These are phyloP conservation scores for Lactarius quietus DNA, from an alignment of 768 basidiomycete genomes.

Conservation along the genomic window DNA sequence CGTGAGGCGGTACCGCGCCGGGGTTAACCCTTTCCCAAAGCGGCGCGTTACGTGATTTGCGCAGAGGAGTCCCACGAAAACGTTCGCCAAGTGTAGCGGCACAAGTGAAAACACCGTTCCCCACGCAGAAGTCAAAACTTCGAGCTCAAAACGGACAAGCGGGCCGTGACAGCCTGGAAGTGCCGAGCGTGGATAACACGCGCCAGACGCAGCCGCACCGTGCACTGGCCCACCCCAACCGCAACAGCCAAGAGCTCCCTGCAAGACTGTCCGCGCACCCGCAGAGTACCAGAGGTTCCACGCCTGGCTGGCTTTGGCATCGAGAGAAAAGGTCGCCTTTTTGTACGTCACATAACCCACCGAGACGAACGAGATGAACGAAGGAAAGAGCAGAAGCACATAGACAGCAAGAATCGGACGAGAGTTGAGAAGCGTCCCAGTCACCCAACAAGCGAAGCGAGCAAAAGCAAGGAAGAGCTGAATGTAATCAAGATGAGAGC, in stretches of 20 bases:
- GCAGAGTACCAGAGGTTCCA: constrained; percentile 65
- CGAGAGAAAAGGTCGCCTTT: constrained; percentile 54
- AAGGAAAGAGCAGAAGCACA: constrained; percentile 64
- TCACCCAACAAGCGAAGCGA: constrained; percentile 59
- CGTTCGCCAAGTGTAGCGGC: constrained; percentile 57
- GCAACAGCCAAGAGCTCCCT: constrained; percentile 62
- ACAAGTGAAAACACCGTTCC: constrained; percentile 51
- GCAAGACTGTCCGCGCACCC: constrained; percentile 51
- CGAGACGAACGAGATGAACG: constrained; percentile 50
- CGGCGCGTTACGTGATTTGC: constrained; percentile 60
- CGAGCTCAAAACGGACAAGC: constrained; percentile 52
- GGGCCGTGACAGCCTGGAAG: constrained; percentile 67
- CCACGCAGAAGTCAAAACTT: constrained; percentile 47
- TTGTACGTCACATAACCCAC: constrained; percentile 66
- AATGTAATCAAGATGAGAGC: constrained; percentile 54
- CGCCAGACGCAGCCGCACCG: constrained; percentile 51
- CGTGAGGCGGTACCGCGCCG: constrained; percentile 53
- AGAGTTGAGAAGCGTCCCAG: constrained; percentile 61
- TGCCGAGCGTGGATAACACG: constrained; percentile 57
- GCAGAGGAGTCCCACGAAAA: constrained; percentile 57
- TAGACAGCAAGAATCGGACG: constrained; percentile 66
- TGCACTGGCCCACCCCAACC: constrained; percentile 62
- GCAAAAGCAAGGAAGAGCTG: constrained; percentile 51
- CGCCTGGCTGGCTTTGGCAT: constrained; percentile 60
- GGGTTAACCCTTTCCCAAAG: constrained; percentile 65